Evolutionary conservation across 805 yeast species (phyloP).

Genomic region (Candida xiaguanensis): DNA sequence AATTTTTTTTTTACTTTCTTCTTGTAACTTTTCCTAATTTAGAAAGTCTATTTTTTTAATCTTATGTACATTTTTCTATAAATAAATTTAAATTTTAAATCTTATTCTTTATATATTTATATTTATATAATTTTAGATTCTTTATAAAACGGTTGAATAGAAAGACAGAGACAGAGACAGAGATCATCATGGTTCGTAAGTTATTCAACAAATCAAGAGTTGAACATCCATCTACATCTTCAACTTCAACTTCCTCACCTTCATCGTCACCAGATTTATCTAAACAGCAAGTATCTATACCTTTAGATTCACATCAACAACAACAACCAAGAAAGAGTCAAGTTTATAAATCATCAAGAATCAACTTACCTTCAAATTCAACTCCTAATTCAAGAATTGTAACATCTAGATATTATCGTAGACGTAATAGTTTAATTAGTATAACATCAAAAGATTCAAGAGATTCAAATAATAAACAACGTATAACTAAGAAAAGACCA

Average conservation of each 20-base stretch:
- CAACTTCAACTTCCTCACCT: background rate
- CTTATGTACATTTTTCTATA: background rate
- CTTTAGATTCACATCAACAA: too few relatives aligned
- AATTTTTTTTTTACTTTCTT: background rate
- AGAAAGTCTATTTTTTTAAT: background rate
- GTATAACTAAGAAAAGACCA: background rate
- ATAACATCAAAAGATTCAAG: slow-evolving; percentile 5
- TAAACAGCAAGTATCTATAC: too few relatives aligned
- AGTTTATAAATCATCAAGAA: slow-evolving; percentile 3
- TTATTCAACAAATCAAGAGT: background rate
- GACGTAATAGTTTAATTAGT: slow-evolving; percentile 1
- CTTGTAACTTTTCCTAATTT: slow-evolving; percentile 1
- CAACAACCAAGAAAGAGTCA: background rate
- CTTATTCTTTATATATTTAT: too few relatives aligned
- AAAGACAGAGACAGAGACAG: too few relatives aligned
- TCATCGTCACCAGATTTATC: background rate
- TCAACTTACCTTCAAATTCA: slow-evolving; percentile 2
- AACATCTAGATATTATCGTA: background rate
- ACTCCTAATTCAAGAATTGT: too few relatives aligned
- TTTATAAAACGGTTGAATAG: too few relatives aligned
- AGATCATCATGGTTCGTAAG: background rate
- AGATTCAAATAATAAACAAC: background rate
- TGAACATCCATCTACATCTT: background rate
- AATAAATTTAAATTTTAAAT: too few relatives aligned
- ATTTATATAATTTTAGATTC: too few relatives aligned